These are phyloP conservation scores for Chlamydomonas urium DNA, from an alignment of 139 green algal genomes.

Conservation along the genomic window DNA sequence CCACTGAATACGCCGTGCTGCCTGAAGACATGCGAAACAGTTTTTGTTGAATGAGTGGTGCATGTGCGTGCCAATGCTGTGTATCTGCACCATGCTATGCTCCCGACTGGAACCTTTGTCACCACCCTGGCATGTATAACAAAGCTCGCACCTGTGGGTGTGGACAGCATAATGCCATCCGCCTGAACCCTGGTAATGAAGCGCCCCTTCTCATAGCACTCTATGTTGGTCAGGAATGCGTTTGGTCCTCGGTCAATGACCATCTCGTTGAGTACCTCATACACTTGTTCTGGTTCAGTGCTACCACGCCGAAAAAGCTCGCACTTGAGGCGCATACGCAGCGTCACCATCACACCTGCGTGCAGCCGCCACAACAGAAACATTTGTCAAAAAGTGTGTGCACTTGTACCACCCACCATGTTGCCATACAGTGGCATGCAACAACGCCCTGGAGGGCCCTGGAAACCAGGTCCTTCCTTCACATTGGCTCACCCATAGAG, in stretches of 20 bases:
- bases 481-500: constrained; percentile 25
- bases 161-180: constrained; percentile 93
- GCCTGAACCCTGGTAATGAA: constrained; percentile 86
- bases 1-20: constrained; percentile 92
- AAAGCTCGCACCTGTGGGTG: constrained; percentile 64
- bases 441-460: too few species aligned
- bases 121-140: too few species aligned
- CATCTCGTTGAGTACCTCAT: constrained; percentile 94
- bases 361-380: too few species aligned
- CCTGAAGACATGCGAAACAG: too few species aligned
- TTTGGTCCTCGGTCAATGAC: constrained; percentile 84
- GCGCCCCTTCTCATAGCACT: constrained; percentile 75
- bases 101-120: not conserved
- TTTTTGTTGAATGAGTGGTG: too few species aligned
- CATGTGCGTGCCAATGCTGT: too few species aligned
- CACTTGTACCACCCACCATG: too few species aligned
- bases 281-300: constrained; percentile 27
- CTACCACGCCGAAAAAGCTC: constrained; percentile 57
- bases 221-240: constrained; percentile 91
- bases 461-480: too few species aligned
- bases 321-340: constrained; percentile 94
- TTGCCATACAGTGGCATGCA: too few species aligned
- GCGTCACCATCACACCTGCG: constrained; percentile 89
- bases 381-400: too few species aligned
- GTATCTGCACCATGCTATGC: not conserved